These are phyloP conservation scores for Lyophyllum shimeji DNA, from an alignment of 768 basidiomycete species.

Conservation along the genomic window DNA sequence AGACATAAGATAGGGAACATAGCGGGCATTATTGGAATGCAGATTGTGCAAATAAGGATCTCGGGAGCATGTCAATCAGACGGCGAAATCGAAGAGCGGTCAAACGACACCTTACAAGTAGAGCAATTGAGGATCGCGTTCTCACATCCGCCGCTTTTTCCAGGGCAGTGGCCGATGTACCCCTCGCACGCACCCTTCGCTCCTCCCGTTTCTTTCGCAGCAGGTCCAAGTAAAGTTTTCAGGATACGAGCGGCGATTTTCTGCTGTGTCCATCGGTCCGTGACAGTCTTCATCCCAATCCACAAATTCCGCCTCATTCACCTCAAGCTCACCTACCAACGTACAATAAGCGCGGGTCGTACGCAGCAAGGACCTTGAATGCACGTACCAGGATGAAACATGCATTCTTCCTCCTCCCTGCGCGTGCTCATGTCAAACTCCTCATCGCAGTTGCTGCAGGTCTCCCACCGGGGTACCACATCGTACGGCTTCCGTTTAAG, in stretches of 20 bases:
- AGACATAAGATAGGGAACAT: slow-evolving; percentile 2
- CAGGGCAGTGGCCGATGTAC: slow-evolving; percentile 32
- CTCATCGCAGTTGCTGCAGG: slow-evolving; percentile 45
- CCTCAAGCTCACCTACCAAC: slow-evolving; percentile 38
- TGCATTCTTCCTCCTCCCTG: slow-evolving; percentile 41
- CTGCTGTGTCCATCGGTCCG: slow-evolving; percentile 43
- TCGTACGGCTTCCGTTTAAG: slow-evolving; percentile 32
- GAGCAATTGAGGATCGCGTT: not conserved
- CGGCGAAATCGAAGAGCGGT: not conserved
- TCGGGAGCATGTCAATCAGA: slow-evolving; percentile 4
- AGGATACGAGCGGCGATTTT: slow-evolving; percentile 40
- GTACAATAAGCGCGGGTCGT: not conserved
- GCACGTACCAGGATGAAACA: slow-evolving; percentile 49
- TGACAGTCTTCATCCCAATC: slow-evolving; percentile 51
- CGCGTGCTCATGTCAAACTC: slow-evolving; percentile 42
- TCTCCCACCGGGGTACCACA: slow-evolving; percentile 44
- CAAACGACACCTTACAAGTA: slow-evolving; percentile 5
- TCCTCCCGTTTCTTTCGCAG: slow-evolving; percentile 38
- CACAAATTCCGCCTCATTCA: slow-evolving; percentile 35
- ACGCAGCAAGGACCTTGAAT: not conserved
- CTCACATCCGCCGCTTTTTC: slow-evolving; percentile 33
- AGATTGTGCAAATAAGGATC: not conserved
- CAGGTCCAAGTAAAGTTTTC: slow-evolving; percentile 53
- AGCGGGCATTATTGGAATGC: slow-evolving; percentile 1
- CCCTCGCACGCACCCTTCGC: slow-evolving; percentile 39